phyloP scores from a whole-genome alignment of 768 basidiomycete species.

The Leccinum longicurvipes region DNA sequence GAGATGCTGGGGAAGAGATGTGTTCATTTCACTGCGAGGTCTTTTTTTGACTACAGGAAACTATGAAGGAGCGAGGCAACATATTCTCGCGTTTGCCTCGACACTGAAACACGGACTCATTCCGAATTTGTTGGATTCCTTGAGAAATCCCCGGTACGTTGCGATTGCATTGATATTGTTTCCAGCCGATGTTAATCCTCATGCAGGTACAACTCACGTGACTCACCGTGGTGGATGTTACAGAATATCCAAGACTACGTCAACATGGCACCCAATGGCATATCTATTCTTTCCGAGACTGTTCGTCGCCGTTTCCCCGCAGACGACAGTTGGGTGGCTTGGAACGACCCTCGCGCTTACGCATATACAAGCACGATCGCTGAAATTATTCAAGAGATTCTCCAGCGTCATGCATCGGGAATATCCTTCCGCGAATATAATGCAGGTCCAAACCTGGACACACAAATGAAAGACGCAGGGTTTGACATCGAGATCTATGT shows the following conservation, averaged over 20 bases:
- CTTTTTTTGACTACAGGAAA: conserved; percentile 93
- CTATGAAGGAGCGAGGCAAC: conserved; percentile 77
- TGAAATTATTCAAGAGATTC: conserved; percentile 95
- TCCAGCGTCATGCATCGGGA: conserved; percentile 90
- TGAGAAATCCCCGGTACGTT: conserved; percentile 72
- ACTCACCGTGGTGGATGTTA: conserved; percentile 99
- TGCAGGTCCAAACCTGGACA: conserved; percentile 94
- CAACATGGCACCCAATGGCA: conserved; percentile 76
- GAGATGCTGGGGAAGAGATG: conserved; percentile 93
- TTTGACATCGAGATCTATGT: conserved; percentile 92
- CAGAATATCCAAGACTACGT: conserved; percentile 98
- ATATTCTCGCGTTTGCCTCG: conserved; percentile 90
- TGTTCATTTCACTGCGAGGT: conserved; percentile 91
- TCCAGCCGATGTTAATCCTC: neutral
- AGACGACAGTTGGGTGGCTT: conserved; percentile 91
- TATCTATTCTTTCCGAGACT: conserved; percentile 71
- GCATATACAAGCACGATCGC: conserved; percentile 77
- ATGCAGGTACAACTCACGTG: conserved; percentile 87
- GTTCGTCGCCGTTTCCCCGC: conserved; percentile 93
- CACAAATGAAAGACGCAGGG: conserved; percentile 91
- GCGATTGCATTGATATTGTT: neutral
- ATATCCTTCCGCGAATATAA: conserved; percentile 96
- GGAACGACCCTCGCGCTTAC: conserved; percentile 86
- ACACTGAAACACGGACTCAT: conserved; percentile 95
- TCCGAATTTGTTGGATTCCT: conserved; percentile 91